Evolutionary conservation across 2,329 filamentous ascomycete species (phyloP).

Genomic region (Pestalotiopsis sp.): DNA sequence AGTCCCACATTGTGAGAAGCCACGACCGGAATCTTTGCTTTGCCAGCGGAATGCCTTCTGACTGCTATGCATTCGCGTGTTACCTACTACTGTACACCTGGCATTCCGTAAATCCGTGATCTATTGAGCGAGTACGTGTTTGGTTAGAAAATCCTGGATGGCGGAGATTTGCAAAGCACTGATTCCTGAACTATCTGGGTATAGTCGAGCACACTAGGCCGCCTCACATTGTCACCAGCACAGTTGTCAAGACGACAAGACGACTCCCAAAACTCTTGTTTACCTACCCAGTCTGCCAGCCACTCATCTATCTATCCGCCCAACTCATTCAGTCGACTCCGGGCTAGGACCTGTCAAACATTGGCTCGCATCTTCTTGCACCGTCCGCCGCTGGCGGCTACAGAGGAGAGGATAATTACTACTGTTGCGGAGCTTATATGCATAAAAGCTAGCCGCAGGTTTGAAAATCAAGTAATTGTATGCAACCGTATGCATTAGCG

Average conservation of each 20-base stretch:
- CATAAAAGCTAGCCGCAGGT: background rate
- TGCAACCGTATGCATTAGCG: background rate
- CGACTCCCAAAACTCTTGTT: background rate
- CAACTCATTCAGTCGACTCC: background rate
- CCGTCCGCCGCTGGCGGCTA: background rate
- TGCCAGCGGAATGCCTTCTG: no score
- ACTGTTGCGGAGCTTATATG: background rate
- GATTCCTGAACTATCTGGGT: background rate
- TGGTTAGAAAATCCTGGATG: background rate
- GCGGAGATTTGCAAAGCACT: background rate
- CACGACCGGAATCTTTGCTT: background rate
- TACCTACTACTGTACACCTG: background rate
- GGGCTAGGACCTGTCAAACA: background rate
- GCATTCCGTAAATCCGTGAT: background rate
- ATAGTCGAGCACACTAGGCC: background rate
- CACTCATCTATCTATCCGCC: background rate
- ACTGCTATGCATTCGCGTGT: no score
- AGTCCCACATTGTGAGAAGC: background rate
- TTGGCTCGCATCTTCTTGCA: background rate
- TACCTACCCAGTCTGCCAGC: no score
- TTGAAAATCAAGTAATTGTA: background rate
- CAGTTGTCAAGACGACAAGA: background rate
- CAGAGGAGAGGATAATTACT: background rate
- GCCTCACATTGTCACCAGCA: background rate
- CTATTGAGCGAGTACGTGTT: background rate